phyloP scores from a whole-genome alignment of 208 protist genomes.

The Borovskyia barvae region DNA sequence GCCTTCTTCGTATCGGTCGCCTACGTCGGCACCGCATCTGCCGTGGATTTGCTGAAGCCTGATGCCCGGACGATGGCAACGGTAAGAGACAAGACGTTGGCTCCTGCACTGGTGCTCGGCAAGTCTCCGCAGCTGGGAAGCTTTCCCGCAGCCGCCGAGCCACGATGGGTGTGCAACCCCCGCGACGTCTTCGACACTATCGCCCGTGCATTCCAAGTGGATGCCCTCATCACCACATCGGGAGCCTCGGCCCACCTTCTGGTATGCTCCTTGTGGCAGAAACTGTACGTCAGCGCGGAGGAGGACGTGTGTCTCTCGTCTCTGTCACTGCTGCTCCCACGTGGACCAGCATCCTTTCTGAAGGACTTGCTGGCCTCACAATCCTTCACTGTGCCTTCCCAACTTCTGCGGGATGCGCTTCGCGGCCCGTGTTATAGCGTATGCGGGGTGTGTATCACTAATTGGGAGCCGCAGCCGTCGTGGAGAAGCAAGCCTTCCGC shows the following conservation, averaged over 20 bases:
- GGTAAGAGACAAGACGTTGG: no score
- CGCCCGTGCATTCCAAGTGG: constrained; percentile 1
- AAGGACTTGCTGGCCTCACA: background rate
- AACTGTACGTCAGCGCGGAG: constrained; percentile 25
- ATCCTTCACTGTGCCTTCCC: background rate
- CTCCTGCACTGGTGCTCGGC: constrained; percentile 19
- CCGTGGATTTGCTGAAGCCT: constrained; percentile 18
- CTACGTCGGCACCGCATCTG: constrained; percentile 4
- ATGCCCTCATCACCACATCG: background rate
- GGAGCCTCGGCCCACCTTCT: constrained; percentile 22
- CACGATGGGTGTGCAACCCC: background rate
- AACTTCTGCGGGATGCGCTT: constrained; percentile 30
- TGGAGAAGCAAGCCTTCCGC: background rate
- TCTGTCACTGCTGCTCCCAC: constrained; percentile 18
- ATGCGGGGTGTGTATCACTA: constrained; percentile 22
- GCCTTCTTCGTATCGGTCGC: constrained; percentile 25
- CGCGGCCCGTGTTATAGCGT: constrained; percentile 30
- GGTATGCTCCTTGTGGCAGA: constrained; percentile 27
- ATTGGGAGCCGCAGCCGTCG: constrained; percentile 17
- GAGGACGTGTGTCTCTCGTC: constrained; percentile 33
- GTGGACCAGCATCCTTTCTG: constrained; percentile 8
- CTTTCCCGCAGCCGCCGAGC: constrained; percentile 10
- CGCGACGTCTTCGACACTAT: constrained; percentile 12
- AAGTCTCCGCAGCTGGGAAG: constrained; percentile 29
- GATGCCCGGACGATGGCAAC: background rate